Conservation (phyloP, 805 yeast species). For the Wickerhamiella spandovensis region DNA sequence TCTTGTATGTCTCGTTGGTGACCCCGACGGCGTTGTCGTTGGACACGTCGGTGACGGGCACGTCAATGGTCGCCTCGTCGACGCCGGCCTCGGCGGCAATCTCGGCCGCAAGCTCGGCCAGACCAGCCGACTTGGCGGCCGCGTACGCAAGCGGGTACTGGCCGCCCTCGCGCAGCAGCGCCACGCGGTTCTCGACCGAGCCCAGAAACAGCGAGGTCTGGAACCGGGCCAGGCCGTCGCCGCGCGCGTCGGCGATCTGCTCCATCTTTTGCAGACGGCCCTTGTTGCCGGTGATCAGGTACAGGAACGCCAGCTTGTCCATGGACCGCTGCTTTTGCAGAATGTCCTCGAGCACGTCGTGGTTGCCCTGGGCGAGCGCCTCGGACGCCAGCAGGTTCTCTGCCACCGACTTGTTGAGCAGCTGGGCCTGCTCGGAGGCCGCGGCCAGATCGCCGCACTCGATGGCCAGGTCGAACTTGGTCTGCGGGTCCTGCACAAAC, state of each 20-base stretch:
- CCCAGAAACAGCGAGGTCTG: conserved; percentile 72
- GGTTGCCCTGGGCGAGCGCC: conserved; percentile 82
- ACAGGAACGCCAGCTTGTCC: conserved; percentile 81
- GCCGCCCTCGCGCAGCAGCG: conserved; percentile 63
- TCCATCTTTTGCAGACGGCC: conserved; percentile 73
- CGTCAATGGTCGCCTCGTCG: conserved; percentile 45
- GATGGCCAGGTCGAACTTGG: conserved; percentile 87
- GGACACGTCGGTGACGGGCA: conserved; percentile 31
- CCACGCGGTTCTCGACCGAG: conserved; percentile 61
- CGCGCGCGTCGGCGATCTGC: conserved; percentile 76
- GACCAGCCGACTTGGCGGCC: conserved; percentile 75
- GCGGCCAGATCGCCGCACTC: conserved; percentile 81
- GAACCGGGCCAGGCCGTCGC: conserved; percentile 63
- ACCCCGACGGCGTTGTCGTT: conserved; percentile 34
- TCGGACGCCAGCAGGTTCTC: conserved; percentile 81
- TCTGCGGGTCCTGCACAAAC: conserved; percentile 92
- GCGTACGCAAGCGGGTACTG: conserved; percentile 84
- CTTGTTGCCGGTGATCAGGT: conserved; percentile 69
- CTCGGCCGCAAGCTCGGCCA: conserved; percentile 58
- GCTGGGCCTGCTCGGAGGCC: conserved; percentile 81
- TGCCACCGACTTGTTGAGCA: conserved; percentile 47
- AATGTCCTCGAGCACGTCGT: conserved; percentile 69
- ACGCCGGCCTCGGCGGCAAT: conserved; percentile 61
- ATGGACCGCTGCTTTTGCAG: conserved; percentile 78
- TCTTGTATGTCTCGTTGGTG: conserved; percentile 29